Evolutionary conservation across 345 rosid genomes (phyloP).

Genomic region (Angophora floribunda): DNA sequence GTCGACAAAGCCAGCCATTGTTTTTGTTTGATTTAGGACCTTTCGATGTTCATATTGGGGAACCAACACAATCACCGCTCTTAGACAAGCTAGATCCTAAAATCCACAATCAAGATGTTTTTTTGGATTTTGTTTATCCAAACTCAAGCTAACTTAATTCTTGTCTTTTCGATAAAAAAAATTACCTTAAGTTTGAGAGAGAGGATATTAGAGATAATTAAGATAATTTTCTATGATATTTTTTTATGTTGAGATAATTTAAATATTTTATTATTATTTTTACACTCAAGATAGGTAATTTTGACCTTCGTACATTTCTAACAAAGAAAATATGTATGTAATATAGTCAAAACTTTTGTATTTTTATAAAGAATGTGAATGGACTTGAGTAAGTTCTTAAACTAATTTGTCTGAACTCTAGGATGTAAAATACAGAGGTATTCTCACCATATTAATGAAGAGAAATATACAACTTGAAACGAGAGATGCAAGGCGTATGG

Average conservation of each 20-base stretch:
- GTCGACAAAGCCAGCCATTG: not conserved
- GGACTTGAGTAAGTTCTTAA: no score
- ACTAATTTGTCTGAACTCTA: no score
- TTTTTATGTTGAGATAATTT: no score
- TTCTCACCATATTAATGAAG: no score
- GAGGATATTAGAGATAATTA: not conserved
- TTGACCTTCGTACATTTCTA: not conserved
- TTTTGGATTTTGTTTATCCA: not conserved
- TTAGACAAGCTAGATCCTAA: not conserved
- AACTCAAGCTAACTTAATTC: not conserved
- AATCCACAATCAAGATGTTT: not conserved
- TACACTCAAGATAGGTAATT: not conserved
- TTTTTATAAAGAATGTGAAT: no score
- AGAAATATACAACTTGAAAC: no score
- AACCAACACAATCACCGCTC: not conserved
- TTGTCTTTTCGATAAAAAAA: no score
- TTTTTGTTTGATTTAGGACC: not conserved
- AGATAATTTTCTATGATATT: not conserved
- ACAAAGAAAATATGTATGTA: fast-evolving
- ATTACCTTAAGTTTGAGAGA: not conserved
- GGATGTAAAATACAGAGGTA: no score
- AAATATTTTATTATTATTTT: not conserved
- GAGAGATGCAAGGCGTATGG: no score
- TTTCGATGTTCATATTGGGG: not conserved
- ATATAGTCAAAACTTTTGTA: not conserved